Evolutionary conservation across 768 basidiomycete species (phyloP).

Genomic region (Suillus alpinus): DNA sequence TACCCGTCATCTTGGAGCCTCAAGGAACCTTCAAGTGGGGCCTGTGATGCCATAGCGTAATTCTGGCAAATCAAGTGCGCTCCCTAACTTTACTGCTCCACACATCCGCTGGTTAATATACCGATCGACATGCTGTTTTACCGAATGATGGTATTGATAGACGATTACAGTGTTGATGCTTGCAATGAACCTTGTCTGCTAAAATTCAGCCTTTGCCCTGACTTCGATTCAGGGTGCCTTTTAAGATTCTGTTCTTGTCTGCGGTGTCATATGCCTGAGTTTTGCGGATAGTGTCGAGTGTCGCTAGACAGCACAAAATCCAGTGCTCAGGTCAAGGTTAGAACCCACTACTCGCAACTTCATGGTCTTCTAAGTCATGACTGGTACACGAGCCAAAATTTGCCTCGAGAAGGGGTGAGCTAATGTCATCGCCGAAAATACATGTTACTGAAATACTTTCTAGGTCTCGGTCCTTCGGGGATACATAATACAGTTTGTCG

Average conservation of each 20-base stretch:
- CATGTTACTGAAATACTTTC: background rate
- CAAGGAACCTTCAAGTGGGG: background rate
- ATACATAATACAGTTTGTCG: background rate
- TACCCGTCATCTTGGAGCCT: background rate
- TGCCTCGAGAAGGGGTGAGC: no score
- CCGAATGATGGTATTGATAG: background rate
- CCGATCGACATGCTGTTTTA: background rate
- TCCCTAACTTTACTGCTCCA: background rate
- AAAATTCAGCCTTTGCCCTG: background rate
- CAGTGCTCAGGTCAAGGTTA: background rate
- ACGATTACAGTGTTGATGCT: background rate
- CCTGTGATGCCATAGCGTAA: background rate
- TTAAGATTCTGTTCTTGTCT: background rate
- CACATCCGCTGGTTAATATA: background rate
- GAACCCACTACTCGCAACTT: no score
- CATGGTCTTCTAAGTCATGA: background rate
- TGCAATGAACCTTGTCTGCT: background rate
- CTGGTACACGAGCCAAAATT: background rate
- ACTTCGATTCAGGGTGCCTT: background rate
- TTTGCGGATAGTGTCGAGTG: background rate
- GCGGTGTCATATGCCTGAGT: no score
- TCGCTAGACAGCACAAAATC: background rate
- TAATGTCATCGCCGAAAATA: background rate
- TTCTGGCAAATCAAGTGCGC: background rate
- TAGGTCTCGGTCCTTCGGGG: slow-evolving; percentile 4